A percentile compares a stretch with the other conserved stretches of the same genome.
phyloP scores from a whole-genome alignment of 1,139 yeast genomes.

The Lodderomyces theae region DNA sequence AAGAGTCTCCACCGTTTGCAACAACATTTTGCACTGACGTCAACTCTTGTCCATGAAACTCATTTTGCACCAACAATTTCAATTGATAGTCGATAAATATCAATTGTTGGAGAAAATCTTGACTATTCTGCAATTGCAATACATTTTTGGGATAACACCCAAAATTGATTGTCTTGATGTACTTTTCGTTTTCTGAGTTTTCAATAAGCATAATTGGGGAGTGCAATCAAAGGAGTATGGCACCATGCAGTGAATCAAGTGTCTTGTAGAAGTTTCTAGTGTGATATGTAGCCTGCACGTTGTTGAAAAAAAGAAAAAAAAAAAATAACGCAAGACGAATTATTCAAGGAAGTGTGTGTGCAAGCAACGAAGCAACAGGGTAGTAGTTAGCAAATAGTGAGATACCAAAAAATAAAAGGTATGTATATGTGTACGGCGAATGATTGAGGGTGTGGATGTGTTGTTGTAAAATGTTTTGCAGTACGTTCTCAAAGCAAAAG shows the following conservation, averaged over 20 bases:
- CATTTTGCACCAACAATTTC: constrained; percentile 33
- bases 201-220: constrained; percentile 22
- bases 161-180: constrained; percentile 28
- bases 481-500: background rate
- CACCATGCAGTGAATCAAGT: background rate
- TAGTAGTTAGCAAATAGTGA: too few relatives aligned
- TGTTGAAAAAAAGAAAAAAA: background rate
- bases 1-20: constrained; percentile 15
- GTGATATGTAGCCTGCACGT: background rate
- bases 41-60: constrained; percentile 29
- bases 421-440: too few relatives aligned
- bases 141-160: constrained; percentile 43
- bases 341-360: background rate
- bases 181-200: constrained; percentile 22
- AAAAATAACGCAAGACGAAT: background rate
- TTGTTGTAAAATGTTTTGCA: background rate
- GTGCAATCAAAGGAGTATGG: background rate
- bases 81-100: constrained; percentile 42
- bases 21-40: constrained; percentile 19
- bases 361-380: too few relatives aligned
- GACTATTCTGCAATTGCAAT: constrained; percentile 33
- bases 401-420: too few relatives aligned
- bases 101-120: constrained; percentile 35
- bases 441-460: background rate
- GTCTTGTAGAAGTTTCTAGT: background rate